Evolutionary conservation across 1,284 basidiomycete genomes (phyloP).

Genomic region (Heterobasidion parviporum): DNA sequence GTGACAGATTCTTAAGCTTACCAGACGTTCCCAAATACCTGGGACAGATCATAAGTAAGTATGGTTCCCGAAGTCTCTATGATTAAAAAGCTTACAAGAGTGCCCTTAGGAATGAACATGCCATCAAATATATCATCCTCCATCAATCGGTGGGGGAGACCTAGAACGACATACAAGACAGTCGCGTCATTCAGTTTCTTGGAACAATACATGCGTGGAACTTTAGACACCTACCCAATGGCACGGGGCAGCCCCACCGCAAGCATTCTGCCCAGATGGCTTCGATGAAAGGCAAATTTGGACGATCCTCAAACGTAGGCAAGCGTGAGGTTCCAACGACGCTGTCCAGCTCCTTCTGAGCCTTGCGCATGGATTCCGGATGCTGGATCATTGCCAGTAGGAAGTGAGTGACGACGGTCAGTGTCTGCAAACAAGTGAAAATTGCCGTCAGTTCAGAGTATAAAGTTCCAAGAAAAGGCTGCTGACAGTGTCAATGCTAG

Average conservation of each 20-base stretch:
- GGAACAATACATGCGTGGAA: too few relatives aligned
- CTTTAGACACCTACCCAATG: not conserved
- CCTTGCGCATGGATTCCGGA: not conserved
- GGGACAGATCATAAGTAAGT: slow-evolving; percentile 6
- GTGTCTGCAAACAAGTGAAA: slow-evolving; percentile 9
- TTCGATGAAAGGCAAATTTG: not conserved
- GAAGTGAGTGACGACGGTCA: not conserved
- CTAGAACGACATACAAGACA: not conserved
- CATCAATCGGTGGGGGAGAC: not conserved
- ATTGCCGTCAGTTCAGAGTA: not conserved
- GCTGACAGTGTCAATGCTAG: slow-evolving; percentile 13
- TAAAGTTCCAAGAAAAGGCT: not conserved
- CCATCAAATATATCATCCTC: slow-evolving; percentile 35
- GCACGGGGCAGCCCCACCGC: slow-evolving; percentile 8
- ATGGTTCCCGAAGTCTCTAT: not conserved
- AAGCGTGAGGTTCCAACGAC: not conserved
- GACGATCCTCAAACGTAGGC: slow-evolving; percentile 2
- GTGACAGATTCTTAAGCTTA: slow-evolving; percentile 1
- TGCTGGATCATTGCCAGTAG: slow-evolving; percentile 2
- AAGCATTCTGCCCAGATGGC: slow-evolving; percentile 14
- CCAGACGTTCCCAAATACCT: slow-evolving; percentile 27
- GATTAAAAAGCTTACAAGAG: slow-evolving; percentile 13
- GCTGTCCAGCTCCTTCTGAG: slow-evolving; percentile 1
- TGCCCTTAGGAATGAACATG: slow-evolving; percentile 34
- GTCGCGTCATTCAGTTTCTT: too few relatives aligned